Evolutionary conservation across 2,329 filamentous ascomycete genomes (phyloP), one percentile per base, ranked within the genome.

Genomic region (Penicillium vulpinum): DNA sequence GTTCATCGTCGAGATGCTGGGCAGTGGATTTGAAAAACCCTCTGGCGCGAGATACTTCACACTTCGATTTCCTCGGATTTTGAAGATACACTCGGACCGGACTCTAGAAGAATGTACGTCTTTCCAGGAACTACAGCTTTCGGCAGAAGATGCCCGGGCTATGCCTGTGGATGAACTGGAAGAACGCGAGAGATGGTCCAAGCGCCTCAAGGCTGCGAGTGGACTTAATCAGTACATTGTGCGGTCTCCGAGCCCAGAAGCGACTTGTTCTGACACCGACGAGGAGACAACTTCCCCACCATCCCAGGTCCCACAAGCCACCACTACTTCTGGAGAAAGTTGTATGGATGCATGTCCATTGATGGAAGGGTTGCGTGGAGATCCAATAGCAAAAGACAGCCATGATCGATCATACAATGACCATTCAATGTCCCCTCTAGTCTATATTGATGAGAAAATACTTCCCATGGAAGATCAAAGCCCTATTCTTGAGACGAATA

Each of bases 51-150:
- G 81, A 1, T 92, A 89, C 66, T 91, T 85, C 78, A 87, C 87
- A 57, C 83, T 91, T 51, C 83, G 92, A 1, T 95, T 96, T 66
- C 89, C 92, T 1, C 80, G 83, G 2, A 84, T 93, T 4, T 81
- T 85, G 55, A 95, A 93, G 67, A 80, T 95, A 10, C 91, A 96
- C 65, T 83, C 82, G 58, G 91, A 96, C 69, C 82, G 91, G 24
- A 83, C 83, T 2, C 89, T 84, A 68, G 77, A 81, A 22, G 89
- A 95, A 56, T 82, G 86, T 0, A 77, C 90, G 18, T 85, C 86
- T 0, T 90, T 92, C 61, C 73, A 81, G 0, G 86, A 91, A 51
- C 77, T 96, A 3, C 88, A 92, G 63, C 70, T 80, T 6, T 79
- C 90, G 67, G 91, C 89, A 0, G 72, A 78, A 29, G 76, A 83